Percentiles rank a stretch among this genome's conserved stretches.
These are phyloP conservation scores for Saccharomyces hybrid DNA, from an alignment of 1,139 yeast species.

Conservation along the genomic window DNA sequence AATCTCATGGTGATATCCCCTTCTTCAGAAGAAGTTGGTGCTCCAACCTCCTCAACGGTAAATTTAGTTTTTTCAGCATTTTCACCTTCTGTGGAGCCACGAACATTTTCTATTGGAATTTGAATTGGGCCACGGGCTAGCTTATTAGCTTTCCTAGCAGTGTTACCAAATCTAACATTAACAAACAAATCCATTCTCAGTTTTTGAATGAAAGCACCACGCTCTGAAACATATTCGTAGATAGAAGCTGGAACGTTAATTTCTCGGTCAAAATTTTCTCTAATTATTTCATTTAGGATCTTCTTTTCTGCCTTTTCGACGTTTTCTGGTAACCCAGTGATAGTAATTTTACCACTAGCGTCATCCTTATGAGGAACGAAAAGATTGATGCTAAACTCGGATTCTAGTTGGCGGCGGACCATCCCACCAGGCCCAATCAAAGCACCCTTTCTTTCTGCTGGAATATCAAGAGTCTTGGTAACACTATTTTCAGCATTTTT, in stretches of 20 bases:
- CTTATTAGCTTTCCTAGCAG: conserved; percentile 43
- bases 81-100: conserved; percentile 31
- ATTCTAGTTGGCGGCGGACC: conserved; percentile 64
- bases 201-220: conserved; percentile 57
- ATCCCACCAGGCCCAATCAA: conserved; percentile 80
- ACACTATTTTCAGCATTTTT: conserved; percentile 57
- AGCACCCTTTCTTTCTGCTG: conserved; percentile 68
- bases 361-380: conserved; percentile 60
- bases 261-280: conserved; percentile 36
- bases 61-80: conserved; percentile 40
- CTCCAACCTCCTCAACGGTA: conserved; percentile 36
- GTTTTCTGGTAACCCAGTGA: conserved; percentile 57
- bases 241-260: conserved; percentile 50
- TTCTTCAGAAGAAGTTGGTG: conserved; percentile 30
- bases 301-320: conserved; percentile 50
- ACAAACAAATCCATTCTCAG: conserved; percentile 50
- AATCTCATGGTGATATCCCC: conserved; percentile 57
- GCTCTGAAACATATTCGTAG: conserved; percentile 58
- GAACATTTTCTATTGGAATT: conserved; percentile 45
- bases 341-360: conserved; percentile 36
- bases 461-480: conserved; percentile 49
- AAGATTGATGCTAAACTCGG: conserved; percentile 55
- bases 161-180: conserved; percentile 54
- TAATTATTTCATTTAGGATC: conserved; percentile 43
- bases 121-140: conserved; percentile 37